A percentile compares a stretch with the other conserved stretches of the same genome.
Conservation (phyloP, 345 rosid species). For the Hevea brasiliensis region DNA sequence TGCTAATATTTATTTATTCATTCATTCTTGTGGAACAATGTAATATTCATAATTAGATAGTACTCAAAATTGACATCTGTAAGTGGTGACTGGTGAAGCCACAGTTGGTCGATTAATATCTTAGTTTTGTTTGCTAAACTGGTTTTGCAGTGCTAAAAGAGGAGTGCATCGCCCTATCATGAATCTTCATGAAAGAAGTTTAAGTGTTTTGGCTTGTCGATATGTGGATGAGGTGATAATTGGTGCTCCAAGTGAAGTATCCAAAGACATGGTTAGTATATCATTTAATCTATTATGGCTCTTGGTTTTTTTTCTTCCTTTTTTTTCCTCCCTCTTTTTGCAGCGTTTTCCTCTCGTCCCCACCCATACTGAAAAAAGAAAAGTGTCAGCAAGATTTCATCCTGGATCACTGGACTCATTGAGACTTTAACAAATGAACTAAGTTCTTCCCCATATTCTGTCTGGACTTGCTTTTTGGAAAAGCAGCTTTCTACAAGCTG, state of each 20-base stretch:
- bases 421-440: not conserved
- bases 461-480: not conserved
- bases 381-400: not conserved
- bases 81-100: not conserved
- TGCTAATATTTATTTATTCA: not conserved
- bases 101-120: not conserved
- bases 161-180: constrained; percentile 74
- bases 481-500: not conserved
- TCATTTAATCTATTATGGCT: constrained; percentile 3
- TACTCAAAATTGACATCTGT: not conserved
- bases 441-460: not conserved
- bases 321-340: not conserved
- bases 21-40: not conserved
- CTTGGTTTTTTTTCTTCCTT: not conserved
- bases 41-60: not conserved
- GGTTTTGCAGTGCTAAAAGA: constrained; percentile 58
- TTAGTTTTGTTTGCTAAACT: constrained; percentile 4
- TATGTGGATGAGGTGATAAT: constrained; percentile 81
- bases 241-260: constrained; percentile 74
- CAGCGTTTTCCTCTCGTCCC: not conserved
- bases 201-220: constrained; percentile 72
- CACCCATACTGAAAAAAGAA: not conserved
- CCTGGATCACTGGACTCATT: not conserved
- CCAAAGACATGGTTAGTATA: constrained; percentile 64
- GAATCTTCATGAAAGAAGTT: constrained; percentile 82